Evolutionary conservation across 208 protist genomes (phyloP).

Genomic region (Acanthamoeba triangularis): DNA sequence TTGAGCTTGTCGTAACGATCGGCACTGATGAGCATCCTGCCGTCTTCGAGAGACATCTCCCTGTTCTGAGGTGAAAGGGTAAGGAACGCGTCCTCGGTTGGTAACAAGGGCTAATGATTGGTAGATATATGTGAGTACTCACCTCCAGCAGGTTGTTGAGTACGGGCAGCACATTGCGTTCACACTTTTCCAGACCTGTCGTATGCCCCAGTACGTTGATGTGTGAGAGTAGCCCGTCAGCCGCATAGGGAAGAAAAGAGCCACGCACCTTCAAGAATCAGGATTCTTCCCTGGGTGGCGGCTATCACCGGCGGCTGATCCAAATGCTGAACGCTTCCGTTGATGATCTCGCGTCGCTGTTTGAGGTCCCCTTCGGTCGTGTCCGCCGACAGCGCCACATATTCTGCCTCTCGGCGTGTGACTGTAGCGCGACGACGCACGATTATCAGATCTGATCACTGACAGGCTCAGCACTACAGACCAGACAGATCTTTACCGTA

Average conservation of each 20-base stretch:
- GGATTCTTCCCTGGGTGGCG: conserved; percentile 93
- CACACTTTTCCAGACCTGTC: conserved; percentile 93
- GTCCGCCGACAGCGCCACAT: conserved; percentile 95
- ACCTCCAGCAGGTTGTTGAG: conserved; percentile 81
- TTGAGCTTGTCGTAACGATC: conserved; percentile 94
- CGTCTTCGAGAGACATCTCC: conserved; percentile 97
- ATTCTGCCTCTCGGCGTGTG: conserved; percentile 91
- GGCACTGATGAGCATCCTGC: conserved; percentile 94
- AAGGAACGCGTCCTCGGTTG: conserved; percentile 88
- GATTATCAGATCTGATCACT: background rate
- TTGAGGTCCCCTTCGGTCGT: conserved; percentile 97
- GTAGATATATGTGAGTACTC: background rate
- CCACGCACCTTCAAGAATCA: conserved; percentile 95
- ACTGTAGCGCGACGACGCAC: background rate
- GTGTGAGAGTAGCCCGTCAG: background rate
- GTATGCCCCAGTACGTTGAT: background rate
- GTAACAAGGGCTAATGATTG: background rate
- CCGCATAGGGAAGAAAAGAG: background rate
- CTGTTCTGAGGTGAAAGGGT: conserved; percentile 98
- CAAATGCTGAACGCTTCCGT: conserved; percentile 93
- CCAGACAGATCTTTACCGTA: background rate
- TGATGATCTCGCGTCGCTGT: conserved; percentile 93
- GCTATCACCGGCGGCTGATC: conserved; percentile 96
- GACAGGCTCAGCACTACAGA: background rate
- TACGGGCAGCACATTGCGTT: conserved; percentile 95